Percentiles rank a stretch among this genome's conserved stretches.
Conservation (phyloP, 768 basidiomycete species). For the Tricholoma saponaceum region DNA sequence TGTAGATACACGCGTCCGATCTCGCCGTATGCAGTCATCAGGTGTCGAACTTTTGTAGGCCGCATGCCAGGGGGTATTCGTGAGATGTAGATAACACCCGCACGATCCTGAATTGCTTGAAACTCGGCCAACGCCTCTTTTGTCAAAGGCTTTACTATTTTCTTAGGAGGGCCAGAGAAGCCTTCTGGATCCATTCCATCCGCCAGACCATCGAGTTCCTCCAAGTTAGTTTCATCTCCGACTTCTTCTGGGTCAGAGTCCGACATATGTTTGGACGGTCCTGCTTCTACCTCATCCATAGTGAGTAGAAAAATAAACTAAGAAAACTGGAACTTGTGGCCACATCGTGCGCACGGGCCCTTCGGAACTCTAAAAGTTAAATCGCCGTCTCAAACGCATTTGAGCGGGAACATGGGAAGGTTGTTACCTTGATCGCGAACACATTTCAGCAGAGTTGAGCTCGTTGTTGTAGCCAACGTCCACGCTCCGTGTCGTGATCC, state of each 20-base stretch:
- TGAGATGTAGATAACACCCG: slow-evolving; percentile 92
- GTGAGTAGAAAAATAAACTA: not conserved
- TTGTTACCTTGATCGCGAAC: slow-evolving; percentile 58
- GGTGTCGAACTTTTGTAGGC: slow-evolving; percentile 90
- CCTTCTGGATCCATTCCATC: slow-evolving; percentile 58
- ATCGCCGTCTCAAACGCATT: slow-evolving; percentile 40
- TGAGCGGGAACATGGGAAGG: slow-evolving; percentile 16
- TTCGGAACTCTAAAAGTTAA: slow-evolving; percentile 5
- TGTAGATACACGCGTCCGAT: slow-evolving; percentile 91
- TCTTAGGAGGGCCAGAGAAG: slow-evolving; percentile 51
- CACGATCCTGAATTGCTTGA: slow-evolving; percentile 65
- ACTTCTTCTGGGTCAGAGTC: not conserved
- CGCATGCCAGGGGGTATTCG: slow-evolving; percentile 98
- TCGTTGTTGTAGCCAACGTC: slow-evolving; percentile 38
- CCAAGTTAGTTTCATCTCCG: not conserved
- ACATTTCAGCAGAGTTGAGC: slow-evolving; percentile 45
- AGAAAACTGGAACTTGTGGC: not conserved
- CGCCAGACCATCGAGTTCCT: slow-evolving; percentile 21
- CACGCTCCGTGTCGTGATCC: slow-evolving; percentile 51
- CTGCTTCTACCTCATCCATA: not conserved
- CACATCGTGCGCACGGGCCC: slow-evolving; percentile 11
- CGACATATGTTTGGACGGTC: not conserved
- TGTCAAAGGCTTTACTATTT: slow-evolving; percentile 69
- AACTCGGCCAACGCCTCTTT: slow-evolving; percentile 73
- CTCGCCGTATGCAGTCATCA: slow-evolving; percentile 88